A percentile compares a stretch with the other conserved stretches of the same genome.
These are phyloP conservation scores for Carex scoparia DNA, from an alignment of 176 grass and related monocot species.

Conservation along the genomic window DNA sequence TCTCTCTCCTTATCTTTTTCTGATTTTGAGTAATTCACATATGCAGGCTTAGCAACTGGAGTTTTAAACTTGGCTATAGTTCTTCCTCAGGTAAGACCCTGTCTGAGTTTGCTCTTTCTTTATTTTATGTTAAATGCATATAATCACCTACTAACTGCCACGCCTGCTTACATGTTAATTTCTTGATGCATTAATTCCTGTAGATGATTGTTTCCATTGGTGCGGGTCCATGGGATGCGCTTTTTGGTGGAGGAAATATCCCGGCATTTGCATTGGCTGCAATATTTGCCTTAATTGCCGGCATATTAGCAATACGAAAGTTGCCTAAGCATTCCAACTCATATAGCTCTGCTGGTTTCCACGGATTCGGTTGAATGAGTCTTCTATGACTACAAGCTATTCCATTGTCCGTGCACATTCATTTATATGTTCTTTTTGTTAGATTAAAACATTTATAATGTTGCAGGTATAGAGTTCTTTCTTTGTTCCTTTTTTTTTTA, in stretches of 20 bases:
- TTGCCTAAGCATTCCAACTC: constrained; percentile 72
- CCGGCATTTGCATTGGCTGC: constrained; percentile 86
- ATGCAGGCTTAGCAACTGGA: constrained; percentile 83
- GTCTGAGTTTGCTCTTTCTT: not conserved
- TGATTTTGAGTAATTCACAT: constrained; percentile 6
- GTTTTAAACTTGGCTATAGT: constrained; percentile 96
- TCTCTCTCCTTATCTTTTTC: not conserved
- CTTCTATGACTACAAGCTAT: not conserved
- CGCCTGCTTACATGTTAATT: not conserved
- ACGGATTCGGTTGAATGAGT: constrained; percentile 63
- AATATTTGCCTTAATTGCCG: constrained; percentile 58
- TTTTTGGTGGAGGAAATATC: constrained; percentile 89
- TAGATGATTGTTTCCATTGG: constrained; percentile 90
- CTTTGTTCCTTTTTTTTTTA: not conserved
- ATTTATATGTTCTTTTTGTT: constrained; percentile 23
- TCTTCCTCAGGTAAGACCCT: constrained; percentile 59
- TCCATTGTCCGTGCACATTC: not conserved
- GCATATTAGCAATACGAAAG: constrained; percentile 69
- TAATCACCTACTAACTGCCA: not conserved
- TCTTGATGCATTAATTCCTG: constrained; percentile 1
- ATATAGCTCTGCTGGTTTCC: constrained; percentile 69
- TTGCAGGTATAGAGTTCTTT: constrained; percentile 11
- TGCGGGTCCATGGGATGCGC: constrained; percentile 89
- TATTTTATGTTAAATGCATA: not conserved
- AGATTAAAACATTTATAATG: constrained; percentile 21